Evolutionary conservation across 108 stramenopile species (phyloP).

Genomic region (Schizochytrium sp.): DNA sequence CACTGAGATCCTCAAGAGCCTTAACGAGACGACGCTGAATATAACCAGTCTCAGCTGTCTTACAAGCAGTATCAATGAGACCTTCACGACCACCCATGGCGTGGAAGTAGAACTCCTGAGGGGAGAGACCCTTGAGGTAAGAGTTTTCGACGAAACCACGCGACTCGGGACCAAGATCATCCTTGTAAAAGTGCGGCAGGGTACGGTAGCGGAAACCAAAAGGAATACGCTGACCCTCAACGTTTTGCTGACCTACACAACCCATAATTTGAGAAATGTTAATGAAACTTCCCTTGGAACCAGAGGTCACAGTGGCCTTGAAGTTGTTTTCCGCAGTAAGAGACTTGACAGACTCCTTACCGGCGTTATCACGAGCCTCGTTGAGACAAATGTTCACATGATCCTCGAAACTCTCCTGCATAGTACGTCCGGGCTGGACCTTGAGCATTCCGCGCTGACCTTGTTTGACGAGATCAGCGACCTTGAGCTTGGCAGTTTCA

Average conservation of each 20-base stretch:
- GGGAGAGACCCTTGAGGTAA: conserved; percentile 94
- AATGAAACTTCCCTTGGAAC: conserved; percentile 96
- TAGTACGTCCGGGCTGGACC: conserved; percentile 95
- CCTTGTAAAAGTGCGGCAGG: conserved; percentile 98
- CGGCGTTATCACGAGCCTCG: conserved; percentile 94
- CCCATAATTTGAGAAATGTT: conserved; percentile 99
- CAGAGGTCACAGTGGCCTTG: conserved; percentile 97
- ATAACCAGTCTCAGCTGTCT: conserved; percentile 99
- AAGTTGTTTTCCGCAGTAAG: conserved; percentile 90
- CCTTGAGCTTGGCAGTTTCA: conserved; percentile 93
- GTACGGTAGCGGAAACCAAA: conserved; percentile 97
- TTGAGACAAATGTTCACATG: conserved; percentile 95
- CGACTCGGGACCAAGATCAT: conserved; percentile 96
- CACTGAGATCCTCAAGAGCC: conserved; percentile 97
- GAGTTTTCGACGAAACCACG: conserved; percentile 99
- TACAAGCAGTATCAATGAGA: conserved; percentile 98
- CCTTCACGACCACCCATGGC: conserved; percentile 99
- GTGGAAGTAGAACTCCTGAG: conserved; percentile 99
- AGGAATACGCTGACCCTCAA: conserved; percentile 97
- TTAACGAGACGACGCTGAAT: conserved; percentile 99
- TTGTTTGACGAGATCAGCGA: conserved; percentile 92
- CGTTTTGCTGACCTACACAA: conserved; percentile 99
- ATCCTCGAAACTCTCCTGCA: conserved; percentile 98
- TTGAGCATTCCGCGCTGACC: conserved; percentile 95
- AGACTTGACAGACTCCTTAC: conserved; percentile 90